phyloP scores from a whole-genome alignment of 176 grass and related monocot species.

The Saccharum spontaneum region DNA sequence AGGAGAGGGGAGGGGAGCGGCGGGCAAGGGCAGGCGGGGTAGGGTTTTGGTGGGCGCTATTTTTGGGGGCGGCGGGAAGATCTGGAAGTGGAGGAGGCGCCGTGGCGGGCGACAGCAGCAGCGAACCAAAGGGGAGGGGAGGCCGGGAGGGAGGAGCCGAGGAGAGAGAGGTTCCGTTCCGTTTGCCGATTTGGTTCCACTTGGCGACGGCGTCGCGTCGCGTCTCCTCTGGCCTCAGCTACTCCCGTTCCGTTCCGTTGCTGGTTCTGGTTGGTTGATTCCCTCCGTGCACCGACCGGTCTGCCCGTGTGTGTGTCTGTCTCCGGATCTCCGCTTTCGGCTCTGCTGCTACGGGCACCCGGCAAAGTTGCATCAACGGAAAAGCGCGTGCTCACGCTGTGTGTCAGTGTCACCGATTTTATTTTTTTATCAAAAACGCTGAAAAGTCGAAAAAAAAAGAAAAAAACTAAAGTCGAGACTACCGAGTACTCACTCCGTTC shows the following conservation, averaged over 20 bases:
- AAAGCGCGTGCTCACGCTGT: neutral
- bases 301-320: neutral
- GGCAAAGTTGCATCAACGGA: neutral
- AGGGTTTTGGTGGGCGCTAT: constrained; percentile 23
- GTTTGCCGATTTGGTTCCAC: constrained; percentile 3
- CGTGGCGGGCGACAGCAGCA: constrained; percentile 22
- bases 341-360: constrained; percentile 17
- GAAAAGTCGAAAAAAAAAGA: too few species aligned
- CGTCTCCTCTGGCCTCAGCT: neutral
- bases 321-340: neutral
- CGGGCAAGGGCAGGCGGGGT: neutral
- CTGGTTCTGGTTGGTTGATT: neutral
- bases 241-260: constrained; percentile 1
- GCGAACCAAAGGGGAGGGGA: neutral
- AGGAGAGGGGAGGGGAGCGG: neutral
- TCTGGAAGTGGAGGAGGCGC: constrained; percentile 26
- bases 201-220: too few species aligned
- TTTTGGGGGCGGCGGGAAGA: constrained; percentile 41
- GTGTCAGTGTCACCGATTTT: too few species aligned
- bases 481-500: too few species aligned
- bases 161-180: neutral
- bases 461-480: too few species aligned
- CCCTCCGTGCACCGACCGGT: neutral
- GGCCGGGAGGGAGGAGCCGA: neutral
- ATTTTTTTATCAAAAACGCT: too few species aligned